Evolutionary conservation across 1,284 basidiomycete genomes (phyloP).

Genomic region (Ganoderma resinaceum): DNA sequence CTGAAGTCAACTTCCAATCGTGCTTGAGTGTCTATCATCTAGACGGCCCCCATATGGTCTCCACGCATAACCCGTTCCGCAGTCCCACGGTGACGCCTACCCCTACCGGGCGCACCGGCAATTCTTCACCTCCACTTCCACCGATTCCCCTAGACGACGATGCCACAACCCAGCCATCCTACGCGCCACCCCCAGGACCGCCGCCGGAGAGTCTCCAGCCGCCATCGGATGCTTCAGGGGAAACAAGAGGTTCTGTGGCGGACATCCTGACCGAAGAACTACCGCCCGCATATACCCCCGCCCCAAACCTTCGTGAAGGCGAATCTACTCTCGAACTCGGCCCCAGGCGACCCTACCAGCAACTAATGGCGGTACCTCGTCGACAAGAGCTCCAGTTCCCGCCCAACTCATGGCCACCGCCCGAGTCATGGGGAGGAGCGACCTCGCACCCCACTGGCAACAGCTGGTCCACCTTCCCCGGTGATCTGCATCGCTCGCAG

Average conservation of each 20-base stretch:
- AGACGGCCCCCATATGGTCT: slow-evolving; percentile 18
- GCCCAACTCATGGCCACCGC: slow-evolving; percentile 15
- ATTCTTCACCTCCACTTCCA: slow-evolving; percentile 10
- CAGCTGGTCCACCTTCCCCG: slow-evolving; percentile 31
- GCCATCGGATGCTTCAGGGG: neutral
- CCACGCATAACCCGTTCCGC: slow-evolving; percentile 43
- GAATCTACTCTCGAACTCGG: slow-evolving; percentile 69
- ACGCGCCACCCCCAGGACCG: neutral
- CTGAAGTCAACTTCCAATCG: neutral
- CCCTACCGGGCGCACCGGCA: slow-evolving; percentile 28
- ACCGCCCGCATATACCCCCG: slow-evolving; percentile 71
- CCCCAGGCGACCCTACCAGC: slow-evolving; percentile 68
- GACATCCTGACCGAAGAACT: slow-evolving; percentile 51
- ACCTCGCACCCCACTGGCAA: slow-evolving; percentile 19
- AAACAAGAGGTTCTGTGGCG: slow-evolving; percentile 23
- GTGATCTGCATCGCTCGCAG: slow-evolving; percentile 18
- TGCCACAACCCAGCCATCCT: slow-evolving; percentile 10
- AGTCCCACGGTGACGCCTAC: slow-evolving; percentile 34
- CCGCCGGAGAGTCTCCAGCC: neutral
- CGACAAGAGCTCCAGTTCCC: slow-evolving; percentile 25
- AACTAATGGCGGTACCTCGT: slow-evolving; percentile 40
- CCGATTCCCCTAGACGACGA: slow-evolving; percentile 10
- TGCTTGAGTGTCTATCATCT: neutral
- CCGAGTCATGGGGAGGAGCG: slow-evolving; percentile 15
- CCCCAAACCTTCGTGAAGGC: slow-evolving; percentile 58